Evolutionary conservation across 2,329 filamentous ascomycete species (phyloP), one percentile per base, ranked within the genome.

Genomic region (Hypoxylon sp.): DNA sequence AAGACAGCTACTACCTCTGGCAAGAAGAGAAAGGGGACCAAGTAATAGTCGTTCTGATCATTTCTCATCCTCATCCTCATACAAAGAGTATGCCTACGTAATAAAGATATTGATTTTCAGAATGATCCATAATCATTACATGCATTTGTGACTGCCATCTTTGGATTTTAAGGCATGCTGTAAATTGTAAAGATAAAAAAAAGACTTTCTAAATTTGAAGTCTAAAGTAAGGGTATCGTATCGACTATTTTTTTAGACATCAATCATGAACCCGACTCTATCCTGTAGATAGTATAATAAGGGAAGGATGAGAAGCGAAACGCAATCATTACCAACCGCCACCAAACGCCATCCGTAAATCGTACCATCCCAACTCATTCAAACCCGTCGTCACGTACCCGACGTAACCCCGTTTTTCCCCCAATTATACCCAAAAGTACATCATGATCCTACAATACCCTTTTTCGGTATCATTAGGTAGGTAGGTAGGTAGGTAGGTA

Each of bases 1-100:
- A 60, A 60, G 36, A 6, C 54, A 45, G 40, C 36, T 17, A 44
- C 51, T 38, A 25, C 25, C 25, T n/a, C 11, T 13, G 49, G 55
- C 25, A 67, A 62, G 42, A 65, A 63, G 40, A 61, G 66, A 16
- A 71, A 67, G 56, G 64, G 62, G 46, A 71, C 15, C 17, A 37
- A 46, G 42, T 41, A 50, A n/a, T n/a, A 25, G 37, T 54, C 41
- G 23, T 48, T 34, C 32, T 17, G 16, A 21, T 43, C 20, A 30
- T n/a, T n/a, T n/a, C n/a, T n/a, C 6, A 9, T 25, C 9, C 5
- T 25, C 5, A 9, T 51, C 48, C 23, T 42, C 50, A 40, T 36
- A 45, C 51, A 32, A 29, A 47, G 54, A 42, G 38, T 30, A 55
- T 58, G 57, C 35, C 45, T 36, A 34, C 48, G 43, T 61, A 59